Evolutionary conservation across 2,329 filamentous ascomycete genomes (phyloP), one percentile per base, ranked within the genome.

Genomic region (Sclerotinia glacialis): DNA sequence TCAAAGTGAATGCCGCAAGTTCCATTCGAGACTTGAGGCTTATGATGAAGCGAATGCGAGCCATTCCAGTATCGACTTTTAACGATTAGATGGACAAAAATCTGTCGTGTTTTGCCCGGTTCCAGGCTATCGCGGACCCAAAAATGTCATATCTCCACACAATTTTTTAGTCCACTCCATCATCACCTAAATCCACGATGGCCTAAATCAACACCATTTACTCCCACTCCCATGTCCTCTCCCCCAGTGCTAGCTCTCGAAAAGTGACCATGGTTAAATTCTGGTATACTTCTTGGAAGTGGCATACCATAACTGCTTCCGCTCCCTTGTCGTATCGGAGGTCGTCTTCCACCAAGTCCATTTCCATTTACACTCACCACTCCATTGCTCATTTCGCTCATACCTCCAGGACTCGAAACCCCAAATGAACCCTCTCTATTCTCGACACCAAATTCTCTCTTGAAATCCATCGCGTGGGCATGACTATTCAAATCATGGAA

Each of bases 221-320:
- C 56, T 16, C 56, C 56, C 34, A 60, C 42, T 60, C 56, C 56
- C 44, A 60, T 60, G 3, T 60, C 56, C 28, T 60, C 56, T 23
- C 42, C 56, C 14, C 44, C 56, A 9, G 42, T 47, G 21, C 56
- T 60, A 6, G 56, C 21, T 37, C 56, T 46, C 56, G 56, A 49
- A 23, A 60, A 60, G 28, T 60, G 56, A 23, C 56, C 56, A 56
- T 66, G 65, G 26, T 61, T 59, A 5, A 54, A 66, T 40, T 66
- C 65, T 2, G 65, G 58, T 46, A 66, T 46, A 50, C 65, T 63
- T 16, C 65, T 55, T 5, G 64, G 65, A 21, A 65, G 60, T 42
- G 60, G 60, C 60, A 66, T 54, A 12, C 65, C 65, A 49, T 62
- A 66, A 54, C 55, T 50, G 18, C 65, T 63, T 46, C 65, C 65